Base-by-base conservation (phyloP, 2,329 filamentous ascomycete genomes). In the Laburnicola sp. region DNA sequence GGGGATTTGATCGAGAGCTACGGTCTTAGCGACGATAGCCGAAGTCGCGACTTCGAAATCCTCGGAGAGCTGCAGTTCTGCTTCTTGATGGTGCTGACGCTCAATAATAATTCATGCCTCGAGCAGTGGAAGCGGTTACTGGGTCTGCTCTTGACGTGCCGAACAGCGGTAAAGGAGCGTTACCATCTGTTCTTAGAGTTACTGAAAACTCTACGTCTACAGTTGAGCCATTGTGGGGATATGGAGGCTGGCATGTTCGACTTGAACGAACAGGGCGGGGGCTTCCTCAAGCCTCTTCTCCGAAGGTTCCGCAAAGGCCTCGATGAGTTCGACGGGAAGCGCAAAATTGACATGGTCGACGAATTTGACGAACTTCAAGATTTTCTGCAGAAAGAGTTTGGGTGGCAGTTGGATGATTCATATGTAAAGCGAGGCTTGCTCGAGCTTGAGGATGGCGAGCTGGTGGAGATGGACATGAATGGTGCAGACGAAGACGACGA, bases 71-170 rank as follows among this genome's bases (percentile, higher is more conserved):
- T 86, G 48, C 82, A 86, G 57, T 84, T 86, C 60, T 78, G 77
- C 28, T 86, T 86, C 59, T 68, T 86, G 7, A 85, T 84, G 80
- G 76, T 84, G 2, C 62, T 86, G 51, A 85, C 82, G 4, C 73
- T 86, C 55, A 84, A 84, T 74, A 87, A 86, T 63, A 85, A 82
- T 64, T 85, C 83, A 2, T 86, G 84, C 60, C 71, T 86, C 3
- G 82, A 86, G 64, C 84, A 86, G 63, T 87, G 84, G 84, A 85
- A 83, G 62, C 72, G 84, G 32, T 58, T 86, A 8, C 69, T 86
- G 7, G 71, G 72, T 1, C 68, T 87, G 23, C 70, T 85, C 6
- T 72, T 86, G 43, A 86, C 83, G 0, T 85, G 81, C 59, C 75
- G 74, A 16, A 65, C 64, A 35, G 83, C 83, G 2, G 75, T 85